Evolutionary conservation across 1,284 basidiomycete genomes (phyloP).

Genomic region (Trametes versicolor): DNA sequence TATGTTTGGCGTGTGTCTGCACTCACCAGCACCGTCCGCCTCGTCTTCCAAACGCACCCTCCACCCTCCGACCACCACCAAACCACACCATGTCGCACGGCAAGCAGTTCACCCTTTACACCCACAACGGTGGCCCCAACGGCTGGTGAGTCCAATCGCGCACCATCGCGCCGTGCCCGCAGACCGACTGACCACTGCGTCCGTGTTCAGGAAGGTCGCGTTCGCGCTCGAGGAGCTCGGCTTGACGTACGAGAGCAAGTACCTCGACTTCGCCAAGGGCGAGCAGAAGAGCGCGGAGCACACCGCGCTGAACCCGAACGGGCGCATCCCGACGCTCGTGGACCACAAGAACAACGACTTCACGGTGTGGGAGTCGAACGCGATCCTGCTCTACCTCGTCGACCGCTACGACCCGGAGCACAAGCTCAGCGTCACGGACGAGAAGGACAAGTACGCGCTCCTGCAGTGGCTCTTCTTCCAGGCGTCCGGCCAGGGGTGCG

Average conservation of each 20-base stretch:
- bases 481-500: conserved; percentile 44
- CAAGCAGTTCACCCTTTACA: conserved; percentile 27
- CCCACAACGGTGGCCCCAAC: conserved; percentile 25
- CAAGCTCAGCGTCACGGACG: conserved; percentile 40
- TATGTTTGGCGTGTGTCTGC: conserved; percentile 16
- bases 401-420: conserved; percentile 47
- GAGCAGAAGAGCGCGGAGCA: conserved; percentile 43
- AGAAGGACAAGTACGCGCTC: conserved; percentile 37
- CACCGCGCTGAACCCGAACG: conserved; percentile 44
- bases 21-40: neutral
- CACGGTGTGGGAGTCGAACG: conserved; percentile 44
- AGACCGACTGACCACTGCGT: neutral
- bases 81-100: conserved; percentile 22
- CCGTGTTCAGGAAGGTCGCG: conserved; percentile 38
- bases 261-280: conserved; percentile 39
- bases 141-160: conserved; percentile 14
- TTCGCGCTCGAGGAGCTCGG: conserved; percentile 44
- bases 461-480: conserved; percentile 47
- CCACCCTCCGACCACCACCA: neutral
- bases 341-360: conserved; percentile 48
- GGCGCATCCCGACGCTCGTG: conserved; percentile 47
- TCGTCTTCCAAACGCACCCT: neutral
- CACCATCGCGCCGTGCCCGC: neutral
- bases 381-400: conserved; percentile 47
- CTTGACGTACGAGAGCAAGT: conserved; percentile 43